phyloP scores from a whole-genome alignment of 805 yeast species.

The Torulaspora quercuum region DNA sequence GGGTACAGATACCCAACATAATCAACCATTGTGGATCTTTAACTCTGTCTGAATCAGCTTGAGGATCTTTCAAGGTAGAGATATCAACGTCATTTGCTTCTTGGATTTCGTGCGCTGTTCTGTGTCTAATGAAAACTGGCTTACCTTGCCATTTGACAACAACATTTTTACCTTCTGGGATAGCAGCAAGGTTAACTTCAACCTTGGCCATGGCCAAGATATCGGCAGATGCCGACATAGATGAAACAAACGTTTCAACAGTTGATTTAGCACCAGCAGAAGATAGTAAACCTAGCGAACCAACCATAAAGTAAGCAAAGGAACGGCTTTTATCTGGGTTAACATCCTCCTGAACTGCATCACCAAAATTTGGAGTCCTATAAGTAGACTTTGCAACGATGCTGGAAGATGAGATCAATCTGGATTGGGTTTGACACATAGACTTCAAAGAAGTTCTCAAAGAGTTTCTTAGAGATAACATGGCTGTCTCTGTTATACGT shows the following conservation, averaged over 20 bases:
- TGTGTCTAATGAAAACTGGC: conserved; percentile 99
- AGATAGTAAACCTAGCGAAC: conserved; percentile 83
- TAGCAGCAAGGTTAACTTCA: conserved; percentile 88
- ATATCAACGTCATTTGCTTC: conserved; percentile 89
- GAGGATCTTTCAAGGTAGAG: conserved; percentile 84
- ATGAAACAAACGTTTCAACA: conserved; percentile 84
- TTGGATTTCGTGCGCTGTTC: conserved; percentile 86
- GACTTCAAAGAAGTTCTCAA: conserved; percentile 23
- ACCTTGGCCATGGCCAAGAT: conserved; percentile 99
- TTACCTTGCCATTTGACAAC: conserved; percentile 99
- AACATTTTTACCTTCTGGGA: conserved; percentile 97
- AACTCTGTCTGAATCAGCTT: conserved; percentile 88
- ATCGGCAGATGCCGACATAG: conserved; percentile 98
- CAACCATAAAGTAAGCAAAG: conserved; percentile 95
- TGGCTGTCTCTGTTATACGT: conserved; percentile 9
- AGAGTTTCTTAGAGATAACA: conserved; percentile 30
- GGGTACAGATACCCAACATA: conserved; percentile 99
- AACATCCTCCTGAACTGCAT: conserved; percentile 66
- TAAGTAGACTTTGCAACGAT: conserved; percentile 63
- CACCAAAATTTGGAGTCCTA: conserved; percentile 87
- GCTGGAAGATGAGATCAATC: conserved; percentile 28
- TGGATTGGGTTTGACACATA: conserved; percentile 16
- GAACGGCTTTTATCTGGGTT: conserved; percentile 77
- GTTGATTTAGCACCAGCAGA: conserved; percentile 97
- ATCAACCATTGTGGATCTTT: conserved; percentile 97